Evolutionary conservation across 2,329 filamentous ascomycete genomes (phyloP), one percentile per base, ranked within the genome.

Genomic region (Aspergillus felis): DNA sequence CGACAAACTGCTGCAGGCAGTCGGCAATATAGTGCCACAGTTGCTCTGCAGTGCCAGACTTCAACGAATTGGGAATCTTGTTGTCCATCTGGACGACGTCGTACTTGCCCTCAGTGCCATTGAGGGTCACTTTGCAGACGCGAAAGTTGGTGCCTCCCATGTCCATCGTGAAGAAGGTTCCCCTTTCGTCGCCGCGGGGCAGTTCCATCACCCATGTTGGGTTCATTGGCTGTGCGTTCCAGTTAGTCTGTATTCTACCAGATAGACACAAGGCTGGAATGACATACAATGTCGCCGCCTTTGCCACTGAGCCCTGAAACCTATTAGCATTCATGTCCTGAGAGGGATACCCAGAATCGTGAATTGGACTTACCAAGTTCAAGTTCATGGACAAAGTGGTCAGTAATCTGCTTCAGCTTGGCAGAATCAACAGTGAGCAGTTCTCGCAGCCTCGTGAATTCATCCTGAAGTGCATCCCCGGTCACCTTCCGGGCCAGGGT

Each of bases 121-220:
- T 89, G 62, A 96, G 78, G 57, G 85, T 88, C 67, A 96, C 91
- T 73, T 93, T 87, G 74, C 92, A 96, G 58, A 96, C 90, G 69
- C 92, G 88, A 58, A 96, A 77, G 72, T 96, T 96, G 61, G 92
- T 96, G 63, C 92, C 92, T 51, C 92, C 92, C 86, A 96, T 92
- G 69, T 96, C 92, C 27, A 96, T 79, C 48, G 92, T 91, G 50
- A 96, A 79, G 70, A 84, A 92, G 12, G 86, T 91, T 58, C 92
- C 92, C 9, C 84, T 88, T 76, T 96, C 91, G 64, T 90, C 76
- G 62, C 91, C 90, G 70, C 86, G 86, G 5, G 91, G 90, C 71
- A 87, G 89, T 42, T 83, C 83, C 85, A 92, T 92, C 62, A 92
- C 90, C 91, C 91, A 96, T 55, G 91, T 93, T 57, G 90, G 86